Evolutionary conservation across 2,329 filamentous ascomycete species (phyloP).

Genomic region (Penicillium sp.): DNA sequence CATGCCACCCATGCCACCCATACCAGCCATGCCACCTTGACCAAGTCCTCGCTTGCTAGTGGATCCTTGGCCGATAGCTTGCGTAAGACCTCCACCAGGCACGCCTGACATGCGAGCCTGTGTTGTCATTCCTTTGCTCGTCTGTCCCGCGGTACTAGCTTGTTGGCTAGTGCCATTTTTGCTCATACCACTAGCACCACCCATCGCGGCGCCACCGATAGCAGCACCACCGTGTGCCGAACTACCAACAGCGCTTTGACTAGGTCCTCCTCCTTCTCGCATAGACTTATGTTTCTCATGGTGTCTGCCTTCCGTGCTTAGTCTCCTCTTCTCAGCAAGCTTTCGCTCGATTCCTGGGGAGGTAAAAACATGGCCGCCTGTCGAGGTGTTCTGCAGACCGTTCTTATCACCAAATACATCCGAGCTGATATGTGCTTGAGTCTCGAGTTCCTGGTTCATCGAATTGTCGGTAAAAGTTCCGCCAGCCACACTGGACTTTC

Average conservation of each 20-base stretch:
- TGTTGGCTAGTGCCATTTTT: neutral
- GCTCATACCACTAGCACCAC: constrained; percentile 4
- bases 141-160: neutral
- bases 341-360: neutral
- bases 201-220: neutral
- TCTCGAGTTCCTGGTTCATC: constrained; percentile 14
- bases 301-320: neutral
- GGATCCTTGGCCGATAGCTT: neutral
- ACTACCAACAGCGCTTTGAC: neutral
- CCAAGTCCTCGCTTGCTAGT: neutral
- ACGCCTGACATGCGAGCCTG: neutral
- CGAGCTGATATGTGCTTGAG: constrained; percentile 9
- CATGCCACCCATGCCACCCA: neutral
- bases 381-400: neutral
- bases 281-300: neutral
- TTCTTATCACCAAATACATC: constrained; percentile 14
- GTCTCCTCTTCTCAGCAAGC: neutral
- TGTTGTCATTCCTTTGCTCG: neutral
- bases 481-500: neutral
- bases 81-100: neutral
- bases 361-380: neutral
- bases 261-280: constrained; percentile 1
- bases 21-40: neutral
- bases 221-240: neutral
- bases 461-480: neutral